A percentile compares a stretch with the other conserved stretches of the same genome.
Evolutionary conservation across 257 asterid species (phyloP).

Genomic region (Marsdenia floribunda): DNA sequence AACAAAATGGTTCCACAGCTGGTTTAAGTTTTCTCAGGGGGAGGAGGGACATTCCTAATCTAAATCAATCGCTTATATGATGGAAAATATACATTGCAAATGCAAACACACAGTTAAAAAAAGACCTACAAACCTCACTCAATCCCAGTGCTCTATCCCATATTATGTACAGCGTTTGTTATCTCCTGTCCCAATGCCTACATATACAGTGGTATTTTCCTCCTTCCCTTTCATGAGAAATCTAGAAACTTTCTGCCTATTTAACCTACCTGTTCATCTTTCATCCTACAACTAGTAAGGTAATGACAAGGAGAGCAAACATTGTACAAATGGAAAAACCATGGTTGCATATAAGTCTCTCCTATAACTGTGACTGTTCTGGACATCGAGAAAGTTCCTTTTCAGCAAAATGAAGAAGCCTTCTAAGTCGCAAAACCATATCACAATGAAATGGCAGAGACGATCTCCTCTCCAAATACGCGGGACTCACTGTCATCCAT

Average conservation of each 20-base stretch:
- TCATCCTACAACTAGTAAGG: neutral
- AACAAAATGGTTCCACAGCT: neutral
- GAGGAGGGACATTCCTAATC: neutral
- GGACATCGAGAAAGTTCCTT: constrained; percentile 72
- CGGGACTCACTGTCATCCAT: constrained; percentile 95
- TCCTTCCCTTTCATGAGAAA: neutral
- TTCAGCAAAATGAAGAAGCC: constrained; percentile 94
- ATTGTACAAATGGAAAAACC: neutral
- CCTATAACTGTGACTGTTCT: constrained; percentile 43
- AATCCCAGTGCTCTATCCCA: neutral
- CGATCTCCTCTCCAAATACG: constrained; percentile 80
- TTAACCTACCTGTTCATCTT: neutral
- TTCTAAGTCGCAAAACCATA: constrained; percentile 82
- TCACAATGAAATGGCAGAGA: constrained; percentile 94
- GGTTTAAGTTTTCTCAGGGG: neutral
- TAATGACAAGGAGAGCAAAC: neutral
- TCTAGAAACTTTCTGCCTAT: neutral
- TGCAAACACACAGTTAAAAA: neutral
- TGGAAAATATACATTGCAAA: neutral
- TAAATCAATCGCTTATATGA: neutral
- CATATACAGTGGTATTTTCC: neutral
- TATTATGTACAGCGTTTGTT: neutral
- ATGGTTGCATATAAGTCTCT: neutral
- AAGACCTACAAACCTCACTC: neutral
- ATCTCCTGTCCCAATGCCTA: neutral